Conservation (phyloP, 768 basidiomycete genomes). For the Nevesoporus exiguus region DNA sequence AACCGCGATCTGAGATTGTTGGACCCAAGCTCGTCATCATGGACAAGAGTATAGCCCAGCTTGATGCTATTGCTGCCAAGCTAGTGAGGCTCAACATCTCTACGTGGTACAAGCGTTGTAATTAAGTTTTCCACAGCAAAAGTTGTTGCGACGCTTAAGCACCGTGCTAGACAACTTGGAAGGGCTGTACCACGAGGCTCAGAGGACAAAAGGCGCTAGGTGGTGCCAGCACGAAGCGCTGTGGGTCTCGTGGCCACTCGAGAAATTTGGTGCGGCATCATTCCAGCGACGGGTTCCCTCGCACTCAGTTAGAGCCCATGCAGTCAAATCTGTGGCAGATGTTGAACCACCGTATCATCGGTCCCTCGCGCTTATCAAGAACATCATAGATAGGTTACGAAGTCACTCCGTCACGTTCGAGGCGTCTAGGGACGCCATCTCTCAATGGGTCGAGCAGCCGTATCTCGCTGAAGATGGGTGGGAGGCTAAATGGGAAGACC, state of each 20-base stretch:
- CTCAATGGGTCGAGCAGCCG: constrained; percentile 68
- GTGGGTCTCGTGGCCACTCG: constrained; percentile 81
- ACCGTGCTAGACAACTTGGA: constrained; percentile 63
- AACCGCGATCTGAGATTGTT: constrained; percentile 58
- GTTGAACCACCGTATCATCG: constrained; percentile 66
- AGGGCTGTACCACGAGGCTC: constrained; percentile 59
- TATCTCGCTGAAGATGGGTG: constrained; percentile 66
- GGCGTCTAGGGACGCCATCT: constrained; percentile 56
- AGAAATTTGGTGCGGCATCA: constrained; percentile 61
- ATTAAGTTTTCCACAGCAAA: constrained; percentile 45
- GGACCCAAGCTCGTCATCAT: constrained; percentile 63
- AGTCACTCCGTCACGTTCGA: constrained; percentile 70
- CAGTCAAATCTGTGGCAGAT: constrained; percentile 54
- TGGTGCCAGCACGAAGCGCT: constrained; percentile 72
- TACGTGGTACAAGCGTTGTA: not conserved
- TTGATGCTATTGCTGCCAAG: constrained; percentile 57
- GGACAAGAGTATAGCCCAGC: constrained; percentile 59
- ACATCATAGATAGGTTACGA: constrained; percentile 55
- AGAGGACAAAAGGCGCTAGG: constrained; percentile 64
- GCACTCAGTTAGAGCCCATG: not conserved
- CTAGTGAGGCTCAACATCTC: constrained; percentile 47
- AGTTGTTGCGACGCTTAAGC: constrained; percentile 67
- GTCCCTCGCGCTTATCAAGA: constrained; percentile 53
- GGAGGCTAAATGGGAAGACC: constrained; percentile 72
- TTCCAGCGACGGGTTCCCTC: not conserved